Base-by-base conservation (phyloP, 2,329 filamentous ascomycete species). In the Blastomyces parvus region DNA sequence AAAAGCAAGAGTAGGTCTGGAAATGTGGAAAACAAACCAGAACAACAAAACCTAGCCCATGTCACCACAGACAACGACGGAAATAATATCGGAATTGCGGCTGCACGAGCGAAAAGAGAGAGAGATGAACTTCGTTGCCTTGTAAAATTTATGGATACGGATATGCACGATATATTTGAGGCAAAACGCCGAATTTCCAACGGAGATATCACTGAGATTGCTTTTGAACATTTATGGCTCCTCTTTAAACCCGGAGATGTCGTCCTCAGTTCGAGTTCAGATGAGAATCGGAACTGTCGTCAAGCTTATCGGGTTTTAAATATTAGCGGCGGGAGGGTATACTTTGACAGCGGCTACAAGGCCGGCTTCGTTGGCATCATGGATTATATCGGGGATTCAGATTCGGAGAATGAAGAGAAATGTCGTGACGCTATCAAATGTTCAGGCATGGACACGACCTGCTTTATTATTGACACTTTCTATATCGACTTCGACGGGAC, bases 181-280 rank as follows among this genome's bases (percentile, higher is more conserved):
- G 44, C 7, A 19, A 50, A 61, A 36, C 44, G 25, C 9, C 30
- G 27, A 38, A 50, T 50, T 52, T 50, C 44, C 27, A 30, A 52
- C 19, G 25, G n/a, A 6, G 25, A 27, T n/a, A 30, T 53, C 33
- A 50, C 22, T n/a, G 48, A 61, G 46, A 55, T 53, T 25, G 38
- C 48, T 17, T 61, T 61, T 27, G 60, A 61, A 19, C 48, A 53
- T 40, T 36, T 61, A 42, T 61, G 60, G 60, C 25, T 61, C 7
- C 17, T 61, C 22, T 61, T 38, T 27, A 52, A 55, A 19, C 60
- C 60, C 2, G 60, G 60, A 17, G 59, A 36, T 27, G 11, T 50
- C 11, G 17, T 61, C 19, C 44, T 61, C 27, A 6, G 4, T 36
- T 61, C 59, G 9, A 38, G 44, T n/a, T 46, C 27, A 9, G 59